Evolutionary conservation across 805 yeast genomes (phyloP), one percentile per base, ranked within the genome.

Genomic region (Kazachstania taianensis): DNA sequence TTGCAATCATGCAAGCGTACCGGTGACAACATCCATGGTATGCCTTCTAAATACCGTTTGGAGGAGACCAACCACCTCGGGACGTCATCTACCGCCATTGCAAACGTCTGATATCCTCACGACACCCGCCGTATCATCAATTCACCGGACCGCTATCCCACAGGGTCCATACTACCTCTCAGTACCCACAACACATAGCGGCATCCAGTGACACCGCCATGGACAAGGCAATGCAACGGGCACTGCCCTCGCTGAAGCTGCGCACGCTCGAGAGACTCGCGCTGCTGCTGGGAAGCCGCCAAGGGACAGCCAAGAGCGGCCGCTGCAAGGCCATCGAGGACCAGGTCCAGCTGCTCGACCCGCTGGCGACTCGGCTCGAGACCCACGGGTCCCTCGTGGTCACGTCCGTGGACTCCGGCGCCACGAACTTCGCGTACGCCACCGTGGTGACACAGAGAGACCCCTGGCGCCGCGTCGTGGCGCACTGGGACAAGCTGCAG

Each of bases 401-500:
- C 16, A 14, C 20, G 23, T 15, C 67, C 0, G 53, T 64, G 7
- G 69, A 64, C 38, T 50, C 59, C 40, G 69, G 69, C 3, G 43
- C 63, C 5, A 45, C 55, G 2, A 64, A 64, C 43, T 62, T 63
- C 37, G 57, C 66, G 3, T 10, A 8, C 17, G 12, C 29, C 29
- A 12, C 29, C 14, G 29, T 13, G 1, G 61, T 63, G 1, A 26
- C 35, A 2, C n/a, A n/a, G n/a, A n/a, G n/a, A n/a, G 12, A 4
- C 25, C 25, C 25, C 3, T n/a, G 25, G 25, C 12, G 25, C 12
- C 8, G 12, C 12, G 25, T 9, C 8, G 41, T 64, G 4, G 34
- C 41, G n/a, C 57, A 53, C n/a, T 61, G 66, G 66, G 39, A 49
- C 19, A 64, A 63, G 41, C 40, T 60, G 17, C 58, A 57, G 22